phyloP scores from a whole-genome alignment of 306 rosid genomes.

The Senna siamea region DNA sequence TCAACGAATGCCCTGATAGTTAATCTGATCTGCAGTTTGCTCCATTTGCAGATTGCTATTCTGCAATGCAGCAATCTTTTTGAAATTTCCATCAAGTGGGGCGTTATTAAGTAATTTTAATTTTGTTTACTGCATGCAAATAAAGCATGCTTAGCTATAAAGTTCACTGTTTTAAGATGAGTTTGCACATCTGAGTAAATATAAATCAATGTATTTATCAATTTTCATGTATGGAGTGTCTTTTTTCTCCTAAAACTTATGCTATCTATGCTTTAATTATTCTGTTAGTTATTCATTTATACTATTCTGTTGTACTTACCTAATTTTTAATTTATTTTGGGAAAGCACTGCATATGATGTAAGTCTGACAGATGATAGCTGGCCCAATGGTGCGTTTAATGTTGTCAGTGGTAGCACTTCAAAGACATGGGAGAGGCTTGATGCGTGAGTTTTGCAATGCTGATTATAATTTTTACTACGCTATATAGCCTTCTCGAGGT shows the following conservation, averaged over 20 bases:
- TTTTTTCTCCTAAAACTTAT: neutral
- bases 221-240: neutral
- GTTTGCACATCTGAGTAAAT: neutral
- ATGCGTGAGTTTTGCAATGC: conserved; percentile 68
- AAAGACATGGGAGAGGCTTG: conserved; percentile 95
- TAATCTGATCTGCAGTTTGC: conserved; percentile 24
- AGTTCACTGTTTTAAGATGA: neutral
- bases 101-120: neutral
- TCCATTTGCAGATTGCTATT: conserved; percentile 16
- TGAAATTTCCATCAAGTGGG: neutral
- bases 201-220: neutral
- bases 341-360: conserved; percentile 90
- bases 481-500: conserved; percentile 7
- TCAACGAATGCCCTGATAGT: conserved; percentile 5
- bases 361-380: conserved; percentile 75
- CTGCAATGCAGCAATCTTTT: neutral
- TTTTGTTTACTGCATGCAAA: neutral
- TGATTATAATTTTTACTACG: conserved; percentile 29
- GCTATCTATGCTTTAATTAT: neutral
- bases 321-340: conserved; percentile 16
- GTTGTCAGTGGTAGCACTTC: conserved; percentile 71
- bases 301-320: conserved; percentile 2
- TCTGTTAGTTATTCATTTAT: conserved; percentile 1
- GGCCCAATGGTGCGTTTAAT: conserved; percentile 73
- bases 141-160: conserved; percentile 19